Percentiles rank a stretch among this genome's conserved stretches.
phyloP scores from a whole-genome alignment of 495 filamentous ascomycete species.

The Tuber calosporum region DNA sequence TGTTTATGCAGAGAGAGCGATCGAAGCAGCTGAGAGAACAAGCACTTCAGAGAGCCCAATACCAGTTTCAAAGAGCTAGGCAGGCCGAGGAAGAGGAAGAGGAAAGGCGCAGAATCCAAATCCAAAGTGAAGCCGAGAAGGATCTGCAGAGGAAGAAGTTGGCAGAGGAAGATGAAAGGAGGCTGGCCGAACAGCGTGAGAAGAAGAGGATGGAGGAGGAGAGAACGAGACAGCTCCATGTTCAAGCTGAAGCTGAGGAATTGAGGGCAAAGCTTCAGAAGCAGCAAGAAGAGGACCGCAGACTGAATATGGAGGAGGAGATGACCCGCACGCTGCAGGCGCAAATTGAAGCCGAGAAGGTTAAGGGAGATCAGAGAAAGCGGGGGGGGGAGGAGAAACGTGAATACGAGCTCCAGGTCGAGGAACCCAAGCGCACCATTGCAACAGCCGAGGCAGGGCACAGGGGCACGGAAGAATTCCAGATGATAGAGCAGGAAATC shows the following conservation, averaged over 20 bases:
- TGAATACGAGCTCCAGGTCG: slow-evolving; percentile 1
- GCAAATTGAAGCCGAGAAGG: slow-evolving; percentile 4
- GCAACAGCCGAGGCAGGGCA: background rate
- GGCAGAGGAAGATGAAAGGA: slow-evolving; percentile 17
- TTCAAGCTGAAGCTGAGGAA: slow-evolving; percentile 42
- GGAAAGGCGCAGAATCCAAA: slow-evolving; percentile 9
- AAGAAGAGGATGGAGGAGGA: slow-evolving; percentile 12
- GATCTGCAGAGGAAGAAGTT: slow-evolving; percentile 6
- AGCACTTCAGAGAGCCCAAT: slow-evolving; percentile 11
- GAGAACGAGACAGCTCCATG: background rate
- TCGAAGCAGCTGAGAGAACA: slow-evolving; percentile 14
- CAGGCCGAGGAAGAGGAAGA: slow-evolving; percentile 19
- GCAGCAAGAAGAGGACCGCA: slow-evolving; percentile 34
- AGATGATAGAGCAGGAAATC: background rate
- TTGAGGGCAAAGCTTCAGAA: slow-evolving; percentile 44
- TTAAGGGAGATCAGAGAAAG: background rate
- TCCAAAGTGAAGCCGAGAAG: slow-evolving; percentile 14
- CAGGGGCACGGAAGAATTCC: background rate
- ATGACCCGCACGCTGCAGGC: background rate
- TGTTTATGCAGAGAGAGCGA: slow-evolving; percentile 5
- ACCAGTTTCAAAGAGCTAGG: background rate
- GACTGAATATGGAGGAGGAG: slow-evolving; percentile 9
- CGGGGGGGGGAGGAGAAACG: slow-evolving; percentile 3
- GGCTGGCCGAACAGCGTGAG: slow-evolving; percentile 1
- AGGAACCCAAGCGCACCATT: slow-evolving; percentile 6